Conservation (phyloP, 345 rosid species). For the Anacardium occidentale region DNA sequence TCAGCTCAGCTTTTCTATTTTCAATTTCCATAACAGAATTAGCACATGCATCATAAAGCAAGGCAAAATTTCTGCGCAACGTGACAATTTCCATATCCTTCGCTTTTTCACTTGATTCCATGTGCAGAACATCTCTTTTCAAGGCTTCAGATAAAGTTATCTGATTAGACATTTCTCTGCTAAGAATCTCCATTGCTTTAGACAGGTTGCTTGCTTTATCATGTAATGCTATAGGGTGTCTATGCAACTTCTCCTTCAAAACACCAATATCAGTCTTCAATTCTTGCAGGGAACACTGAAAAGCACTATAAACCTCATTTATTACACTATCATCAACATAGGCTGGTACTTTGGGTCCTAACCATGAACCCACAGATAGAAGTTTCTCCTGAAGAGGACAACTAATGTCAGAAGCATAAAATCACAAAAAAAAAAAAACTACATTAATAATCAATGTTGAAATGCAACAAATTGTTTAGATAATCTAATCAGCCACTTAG, state of each 20-base stretch:
- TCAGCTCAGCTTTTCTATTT: constrained; percentile 47
- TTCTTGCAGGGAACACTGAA: constrained; percentile 54
- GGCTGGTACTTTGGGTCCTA: constrained; percentile 37
- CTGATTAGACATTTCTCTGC: constrained; percentile 34
- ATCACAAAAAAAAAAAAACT: neutral
- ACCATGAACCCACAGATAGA: constrained; percentile 37
- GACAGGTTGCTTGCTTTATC: constrained; percentile 49
- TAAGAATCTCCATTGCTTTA: constrained; percentile 37
- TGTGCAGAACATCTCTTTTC: constrained; percentile 39
- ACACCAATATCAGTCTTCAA: constrained; percentile 38
- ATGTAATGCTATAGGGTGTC: constrained; percentile 49
- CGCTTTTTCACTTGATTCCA: constrained; percentile 46
- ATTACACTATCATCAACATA: constrained; percentile 41
- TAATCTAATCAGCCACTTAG: constrained; percentile 2
- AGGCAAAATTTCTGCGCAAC: constrained; percentile 46
- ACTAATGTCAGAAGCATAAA: constrained; percentile 23
- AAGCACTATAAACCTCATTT: constrained; percentile 39
- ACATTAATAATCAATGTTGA: constrained; percentile 1
- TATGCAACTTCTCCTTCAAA: constrained; percentile 47
- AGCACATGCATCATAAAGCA: constrained; percentile 72
- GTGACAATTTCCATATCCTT: constrained; percentile 50
- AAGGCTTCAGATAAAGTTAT: constrained; percentile 41
- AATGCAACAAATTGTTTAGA: constrained; percentile 12
- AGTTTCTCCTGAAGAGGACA: constrained; percentile 49
- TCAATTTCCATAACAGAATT: constrained; percentile 63